Evolutionary conservation across 345 rosid species (phyloP).

Genomic region (Clarkia xantiana): DNA sequence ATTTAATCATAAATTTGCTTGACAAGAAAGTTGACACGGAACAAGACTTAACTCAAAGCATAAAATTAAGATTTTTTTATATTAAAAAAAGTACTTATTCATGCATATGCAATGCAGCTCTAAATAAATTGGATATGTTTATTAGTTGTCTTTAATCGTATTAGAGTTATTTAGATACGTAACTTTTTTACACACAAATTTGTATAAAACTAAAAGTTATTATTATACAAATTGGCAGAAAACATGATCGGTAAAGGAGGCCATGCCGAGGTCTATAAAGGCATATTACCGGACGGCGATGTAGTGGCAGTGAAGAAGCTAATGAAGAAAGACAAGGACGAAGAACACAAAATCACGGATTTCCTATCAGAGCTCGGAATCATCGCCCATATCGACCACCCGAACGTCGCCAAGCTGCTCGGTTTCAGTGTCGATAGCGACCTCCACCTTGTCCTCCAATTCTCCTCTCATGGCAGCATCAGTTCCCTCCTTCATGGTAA

Average conservation of each 20-base stretch:
- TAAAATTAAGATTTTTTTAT: too few species aligned
- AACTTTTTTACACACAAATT: too few species aligned
- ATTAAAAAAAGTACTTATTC: too few species aligned
- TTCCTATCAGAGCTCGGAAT: slow-evolving; percentile 89
- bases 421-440: slow-evolving; percentile 75
- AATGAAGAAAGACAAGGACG: slow-evolving; percentile 31
- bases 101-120: too few species aligned
- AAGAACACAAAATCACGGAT: slow-evolving; percentile 40
- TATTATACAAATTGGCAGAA: too few species aligned
- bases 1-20: too few species aligned
- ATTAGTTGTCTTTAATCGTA: too few species aligned
- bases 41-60: too few species aligned
- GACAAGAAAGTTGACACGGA: too few species aligned
- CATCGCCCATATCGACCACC: slow-evolving; percentile 83
- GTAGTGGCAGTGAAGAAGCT: slow-evolving; percentile 80
- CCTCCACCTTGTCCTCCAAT: slow-evolving; percentile 78
- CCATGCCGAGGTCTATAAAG: slow-evolving; percentile 81
- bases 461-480: slow-evolving; percentile 67
- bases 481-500: slow-evolving; percentile 59
- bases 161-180: too few species aligned
- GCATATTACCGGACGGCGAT: slow-evolving; percentile 45
- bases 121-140: too few species aligned
- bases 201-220: too few species aligned
- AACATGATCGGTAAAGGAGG: slow-evolving; percentile 86
- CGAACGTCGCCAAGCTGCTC: slow-evolving; percentile 64